Conservation (phyloP, 768 basidiomycete genomes). For the Tylopilus vinaceipallidus region DNA sequence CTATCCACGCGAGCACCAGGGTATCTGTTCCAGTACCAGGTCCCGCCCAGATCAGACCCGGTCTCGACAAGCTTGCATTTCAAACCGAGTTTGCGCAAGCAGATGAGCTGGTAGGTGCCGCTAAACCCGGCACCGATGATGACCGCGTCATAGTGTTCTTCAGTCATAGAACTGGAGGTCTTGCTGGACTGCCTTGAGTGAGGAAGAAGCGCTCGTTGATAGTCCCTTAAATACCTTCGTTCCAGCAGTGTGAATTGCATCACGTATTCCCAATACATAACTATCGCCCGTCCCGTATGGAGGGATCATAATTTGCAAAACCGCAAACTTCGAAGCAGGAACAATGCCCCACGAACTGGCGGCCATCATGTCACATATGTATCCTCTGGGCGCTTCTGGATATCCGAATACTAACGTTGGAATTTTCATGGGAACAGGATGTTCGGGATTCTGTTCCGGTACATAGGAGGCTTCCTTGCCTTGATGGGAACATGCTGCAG, state of each 20-base stretch:
- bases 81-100: constrained; percentile 8
- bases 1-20: constrained; percentile 13
- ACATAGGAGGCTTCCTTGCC: no score
- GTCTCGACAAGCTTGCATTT: constrained; percentile 4
- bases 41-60: constrained; percentile 8
- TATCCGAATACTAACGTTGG: neutral
- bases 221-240: neutral
- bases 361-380: neutral
- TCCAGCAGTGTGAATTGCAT: neutral
- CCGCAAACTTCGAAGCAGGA: neutral
- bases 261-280: neutral
- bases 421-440: no score
- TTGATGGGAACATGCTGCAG: no score
- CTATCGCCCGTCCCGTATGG: no score
- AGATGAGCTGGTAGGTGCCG: constrained; percentile 11
- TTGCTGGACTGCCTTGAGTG: neutral
- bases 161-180: neutral
- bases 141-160: constrained; percentile 8
- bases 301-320: neutral
- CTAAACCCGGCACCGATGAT: constrained; percentile 12
- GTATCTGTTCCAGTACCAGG: constrained; percentile 15
- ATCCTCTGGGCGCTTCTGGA: no score
- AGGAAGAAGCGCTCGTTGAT: no score
- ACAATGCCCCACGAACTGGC: neutral
- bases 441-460: no score